Evolutionary conservation across 768 basidiomycete species (phyloP).

Genomic region (Tulasnella sp.): DNA sequence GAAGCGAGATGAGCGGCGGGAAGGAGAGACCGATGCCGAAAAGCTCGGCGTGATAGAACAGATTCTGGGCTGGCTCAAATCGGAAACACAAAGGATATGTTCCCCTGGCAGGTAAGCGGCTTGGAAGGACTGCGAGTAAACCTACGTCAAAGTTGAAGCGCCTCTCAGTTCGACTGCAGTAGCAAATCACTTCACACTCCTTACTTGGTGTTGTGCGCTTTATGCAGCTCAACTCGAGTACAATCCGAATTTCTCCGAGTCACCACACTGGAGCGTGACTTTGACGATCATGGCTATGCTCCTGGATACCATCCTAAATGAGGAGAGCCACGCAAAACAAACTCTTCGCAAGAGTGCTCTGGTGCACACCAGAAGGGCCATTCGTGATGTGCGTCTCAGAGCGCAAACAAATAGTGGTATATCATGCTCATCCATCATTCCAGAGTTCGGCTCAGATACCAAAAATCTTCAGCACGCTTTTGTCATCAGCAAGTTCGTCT

Average conservation of each 20-base stretch:
- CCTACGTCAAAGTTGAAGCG: not conserved
- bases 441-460: slow-evolving; percentile 21
- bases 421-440: no score
- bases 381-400: slow-evolving; percentile 32
- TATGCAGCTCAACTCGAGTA: slow-evolving; percentile 42
- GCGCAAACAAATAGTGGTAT: no score
- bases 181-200: slow-evolving; percentile 53
- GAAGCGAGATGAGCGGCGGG: slow-evolving; percentile 44
- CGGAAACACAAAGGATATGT: slow-evolving; percentile 40
- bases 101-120: slow-evolving; percentile 40
- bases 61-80: slow-evolving; percentile 64
- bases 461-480: slow-evolving; percentile 41
- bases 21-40: slow-evolving; percentile 33
- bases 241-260: slow-evolving; percentile 37
- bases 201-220: slow-evolving; percentile 59
- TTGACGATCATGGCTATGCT: slow-evolving; percentile 48
- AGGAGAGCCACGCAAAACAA: slow-evolving; percentile 42
- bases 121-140: slow-evolving; percentile 51
- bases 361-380: slow-evolving; percentile 50
- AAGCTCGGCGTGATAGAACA: slow-evolving; percentile 50
- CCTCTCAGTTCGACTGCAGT: slow-evolving; percentile 40
- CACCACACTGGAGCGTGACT: slow-evolving; percentile 43
- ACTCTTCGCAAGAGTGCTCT: slow-evolving; percentile 52
- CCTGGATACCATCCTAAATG: slow-evolving; percentile 47
- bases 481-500: slow-evolving; percentile 42